These are phyloP conservation scores for Centrapalus pauciflorus DNA, from an alignment of 129 eudicot species.

Conservation along the genomic window DNA sequence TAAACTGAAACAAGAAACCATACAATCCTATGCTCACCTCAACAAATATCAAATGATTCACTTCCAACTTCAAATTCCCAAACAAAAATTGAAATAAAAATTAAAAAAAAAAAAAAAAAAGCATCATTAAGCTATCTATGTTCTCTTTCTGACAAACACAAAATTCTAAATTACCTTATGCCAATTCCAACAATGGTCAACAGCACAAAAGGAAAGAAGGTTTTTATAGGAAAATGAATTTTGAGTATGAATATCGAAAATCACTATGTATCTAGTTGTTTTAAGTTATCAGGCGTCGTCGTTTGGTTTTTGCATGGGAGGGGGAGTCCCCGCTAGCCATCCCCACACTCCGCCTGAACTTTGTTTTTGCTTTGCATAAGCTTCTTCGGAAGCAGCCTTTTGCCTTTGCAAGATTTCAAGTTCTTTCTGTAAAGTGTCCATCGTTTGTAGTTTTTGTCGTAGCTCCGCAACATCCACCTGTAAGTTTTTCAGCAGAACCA, in stretches of 20 bases:
- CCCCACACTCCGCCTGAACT: conserved; percentile 98
- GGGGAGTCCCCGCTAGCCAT: conserved; percentile 86
- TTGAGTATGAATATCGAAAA: conserved; percentile 25
- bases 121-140: conserved; percentile 26
- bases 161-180: conserved; percentile 12
- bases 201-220: neutral
- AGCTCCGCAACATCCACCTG: conserved; percentile 99
- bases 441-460: conserved; percentile 88
- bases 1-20: conserved; percentile 2
- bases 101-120: conserved; percentile 11
- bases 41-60: neutral
- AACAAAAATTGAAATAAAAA: conserved; percentile 9
- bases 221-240: conserved; percentile 23
- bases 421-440: conserved; percentile 90
- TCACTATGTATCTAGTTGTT: conserved; percentile 16
- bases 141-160: conserved; percentile 5
- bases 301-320: conserved; percentile 42
- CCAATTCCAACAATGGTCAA: conserved; percentile 4
- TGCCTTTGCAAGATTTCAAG: conserved; percentile 86
- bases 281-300: conserved; percentile 36
- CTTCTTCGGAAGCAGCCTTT: conserved; percentile 98
- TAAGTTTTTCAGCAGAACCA: neutral
- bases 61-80: conserved; percentile 15
- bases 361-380: conserved; percentile 80
- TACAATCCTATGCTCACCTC: neutral